Conservation (phyloP, 2,329 filamentous ascomycete genomes). For the Trichophyton schoenleinii region DNA sequence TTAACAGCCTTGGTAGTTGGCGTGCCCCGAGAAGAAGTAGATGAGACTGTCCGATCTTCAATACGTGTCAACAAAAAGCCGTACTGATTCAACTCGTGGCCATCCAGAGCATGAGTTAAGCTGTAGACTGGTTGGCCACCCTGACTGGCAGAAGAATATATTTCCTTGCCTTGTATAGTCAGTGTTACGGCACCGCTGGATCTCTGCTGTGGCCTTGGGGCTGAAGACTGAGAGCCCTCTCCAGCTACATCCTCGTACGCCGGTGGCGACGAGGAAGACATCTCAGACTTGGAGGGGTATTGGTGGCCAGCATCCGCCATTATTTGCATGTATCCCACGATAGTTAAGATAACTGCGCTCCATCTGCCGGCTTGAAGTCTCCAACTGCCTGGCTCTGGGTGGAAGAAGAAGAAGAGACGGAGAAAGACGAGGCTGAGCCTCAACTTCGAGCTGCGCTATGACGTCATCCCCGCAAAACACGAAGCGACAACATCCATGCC, state of each 20-base stretch:
- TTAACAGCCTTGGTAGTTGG: not conserved
- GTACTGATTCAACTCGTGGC: conserved; percentile 11
- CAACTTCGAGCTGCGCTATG: not conserved
- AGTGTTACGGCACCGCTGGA: conserved; percentile 7
- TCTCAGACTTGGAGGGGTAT: not conserved
- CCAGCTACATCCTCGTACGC: conserved; percentile 10
- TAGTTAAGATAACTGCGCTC: no score
- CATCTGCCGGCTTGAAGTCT: not conserved
- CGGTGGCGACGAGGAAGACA: conserved; percentile 4
- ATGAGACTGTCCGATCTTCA: conserved; percentile 2
- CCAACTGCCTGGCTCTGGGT: not conserved
- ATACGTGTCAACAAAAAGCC: conserved; percentile 12
- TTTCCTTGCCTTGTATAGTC: conserved; percentile 11
- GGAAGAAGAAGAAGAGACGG: not conserved
- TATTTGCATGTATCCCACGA: not conserved
- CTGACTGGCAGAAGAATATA: conserved; percentile 8
- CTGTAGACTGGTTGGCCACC: conserved; percentile 12
- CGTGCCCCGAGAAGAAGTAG: not conserved
- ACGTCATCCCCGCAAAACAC: not conserved
- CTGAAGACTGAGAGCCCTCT: not conserved
- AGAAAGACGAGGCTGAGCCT: not conserved
- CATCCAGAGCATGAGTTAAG: conserved; percentile 13
- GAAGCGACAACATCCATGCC: not conserved
- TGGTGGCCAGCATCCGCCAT: not conserved
- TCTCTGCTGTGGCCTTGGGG: not conserved